Evolutionary conservation across 108 stramenopile species (phyloP).

Genomic region (Nannochloropsis gaditana): DNA sequence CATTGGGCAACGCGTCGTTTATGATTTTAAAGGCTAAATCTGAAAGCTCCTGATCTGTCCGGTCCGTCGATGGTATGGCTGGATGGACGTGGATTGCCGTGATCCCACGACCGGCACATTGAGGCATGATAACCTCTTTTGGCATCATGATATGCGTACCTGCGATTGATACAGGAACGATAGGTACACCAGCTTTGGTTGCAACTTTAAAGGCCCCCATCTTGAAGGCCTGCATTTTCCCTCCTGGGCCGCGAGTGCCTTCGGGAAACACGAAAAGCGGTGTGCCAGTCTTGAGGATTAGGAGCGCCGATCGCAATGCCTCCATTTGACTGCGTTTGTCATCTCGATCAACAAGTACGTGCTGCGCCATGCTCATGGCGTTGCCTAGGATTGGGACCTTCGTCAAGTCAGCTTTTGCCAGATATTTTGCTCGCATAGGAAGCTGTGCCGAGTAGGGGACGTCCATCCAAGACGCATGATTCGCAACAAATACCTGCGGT

Average conservation of each 20-base stretch:
- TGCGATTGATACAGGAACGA: background rate
- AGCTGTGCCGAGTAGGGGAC: background rate
- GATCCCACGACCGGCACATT: background rate
- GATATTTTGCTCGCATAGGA: background rate
- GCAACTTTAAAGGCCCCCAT: background rate
- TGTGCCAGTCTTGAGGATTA: background rate
- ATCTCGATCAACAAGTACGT: background rate
- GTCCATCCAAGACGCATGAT: conserved; percentile 21
- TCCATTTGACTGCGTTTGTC: background rate
- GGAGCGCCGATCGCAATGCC: background rate
- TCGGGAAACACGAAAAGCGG: background rate
- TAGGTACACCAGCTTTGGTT: background rate
- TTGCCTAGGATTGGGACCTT: conserved; percentile 18
- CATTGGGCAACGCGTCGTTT: background rate
- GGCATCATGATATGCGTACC: background rate
- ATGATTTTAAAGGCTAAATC: background rate
- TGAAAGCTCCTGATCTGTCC: background rate
- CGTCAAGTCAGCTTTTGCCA: background rate
- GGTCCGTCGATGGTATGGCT: background rate
- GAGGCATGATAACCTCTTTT: conserved; percentile 18
- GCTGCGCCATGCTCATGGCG: background rate
- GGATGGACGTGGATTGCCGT: background rate
- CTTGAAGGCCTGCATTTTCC: background rate
- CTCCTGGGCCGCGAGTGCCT: background rate
- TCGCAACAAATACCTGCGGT: background rate